These are phyloP conservation scores for Elsinoe perseae DNA, from an alignment of 2,329 filamentous ascomycete species.

Conservation along the genomic window DNA sequence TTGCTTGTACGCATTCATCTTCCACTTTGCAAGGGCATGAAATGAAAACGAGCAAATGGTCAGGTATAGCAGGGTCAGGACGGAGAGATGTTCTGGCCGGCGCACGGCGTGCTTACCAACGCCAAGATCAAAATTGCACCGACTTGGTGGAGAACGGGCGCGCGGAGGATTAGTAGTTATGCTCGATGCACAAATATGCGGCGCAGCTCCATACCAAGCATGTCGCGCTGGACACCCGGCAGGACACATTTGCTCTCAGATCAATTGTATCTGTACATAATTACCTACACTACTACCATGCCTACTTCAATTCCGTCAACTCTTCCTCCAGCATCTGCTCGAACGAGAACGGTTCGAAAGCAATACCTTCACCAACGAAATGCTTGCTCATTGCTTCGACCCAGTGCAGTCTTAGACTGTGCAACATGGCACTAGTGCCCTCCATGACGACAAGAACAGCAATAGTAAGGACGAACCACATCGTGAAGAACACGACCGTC, in stretches of 20 bases:
- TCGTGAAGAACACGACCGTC: slow-evolving; percentile 72
- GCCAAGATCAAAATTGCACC: background rate
- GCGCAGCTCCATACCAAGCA: too few relatives aligned
- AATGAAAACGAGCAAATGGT: too few relatives aligned
- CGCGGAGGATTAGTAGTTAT: too few relatives aligned
- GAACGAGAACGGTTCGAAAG: slow-evolving; percentile 87
- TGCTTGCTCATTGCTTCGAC: slow-evolving; percentile 98
- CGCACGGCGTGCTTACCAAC: background rate
- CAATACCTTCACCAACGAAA: slow-evolving; percentile 75
- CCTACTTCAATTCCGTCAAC: slow-evolving; percentile 31
- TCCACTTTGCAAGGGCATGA: too few relatives aligned
- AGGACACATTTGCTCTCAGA: too few relatives aligned
- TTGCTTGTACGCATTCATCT: too few relatives aligned
- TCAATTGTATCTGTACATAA: slow-evolving; percentile 2
- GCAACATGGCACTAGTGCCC: slow-evolving; percentile 90
- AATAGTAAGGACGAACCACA: slow-evolving; percentile 83
- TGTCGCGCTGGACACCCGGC: too few relatives aligned
- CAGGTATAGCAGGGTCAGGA: too few relatives aligned
- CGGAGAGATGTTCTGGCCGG: background rate
- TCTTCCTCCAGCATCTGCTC: slow-evolving; percentile 77
- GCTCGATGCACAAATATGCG: too few relatives aligned
- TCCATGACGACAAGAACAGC: slow-evolving; percentile 88
- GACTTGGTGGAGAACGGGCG: too few relatives aligned
- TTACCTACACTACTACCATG: slow-evolving; percentile 40
- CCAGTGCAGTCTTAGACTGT: slow-evolving; percentile 86